These are phyloP conservation scores for Caloboletus firmus DNA, from an alignment of 1,284 basidiomycete species.

Conservation along the genomic window DNA sequence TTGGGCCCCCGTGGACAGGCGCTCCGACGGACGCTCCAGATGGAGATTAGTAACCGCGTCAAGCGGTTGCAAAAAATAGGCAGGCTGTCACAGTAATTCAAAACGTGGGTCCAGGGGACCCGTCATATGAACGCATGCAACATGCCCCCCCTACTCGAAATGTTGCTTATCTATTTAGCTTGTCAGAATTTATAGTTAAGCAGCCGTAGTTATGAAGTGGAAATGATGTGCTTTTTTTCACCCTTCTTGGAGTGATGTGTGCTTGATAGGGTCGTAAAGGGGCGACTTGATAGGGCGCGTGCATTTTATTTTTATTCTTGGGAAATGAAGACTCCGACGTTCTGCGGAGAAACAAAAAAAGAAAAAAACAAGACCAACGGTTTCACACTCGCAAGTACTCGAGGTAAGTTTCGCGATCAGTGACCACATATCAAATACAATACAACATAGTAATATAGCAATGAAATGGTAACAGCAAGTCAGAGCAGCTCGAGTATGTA, in stretches of 20 bases:
- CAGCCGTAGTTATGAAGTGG: slow-evolving; percentile 4
- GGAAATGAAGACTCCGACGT: slow-evolving; percentile 17
- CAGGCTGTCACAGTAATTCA: slow-evolving; percentile 7
- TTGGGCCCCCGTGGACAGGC: slow-evolving; percentile 43
- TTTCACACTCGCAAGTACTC: not conserved
- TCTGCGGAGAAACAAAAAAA: slow-evolving; percentile 3
- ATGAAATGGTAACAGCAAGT: slow-evolving; percentile 6
- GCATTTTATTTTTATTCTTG: not conserved
- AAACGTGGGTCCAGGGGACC: not conserved
- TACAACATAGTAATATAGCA: slow-evolving; percentile 29
- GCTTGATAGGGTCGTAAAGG: slow-evolving; percentile 18
- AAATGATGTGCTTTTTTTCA: slow-evolving; percentile 3
- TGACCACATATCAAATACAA: slow-evolving; percentile 10
- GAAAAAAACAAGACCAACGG: not conserved
- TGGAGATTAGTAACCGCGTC: slow-evolving; percentile 58
- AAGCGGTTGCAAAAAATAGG: slow-evolving; percentile 64
- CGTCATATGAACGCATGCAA: not conserved
- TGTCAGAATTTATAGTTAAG: not conserved
- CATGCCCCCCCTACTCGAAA: too few relatives aligned
- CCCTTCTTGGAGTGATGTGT: slow-evolving; percentile 9
- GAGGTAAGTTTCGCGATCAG: not conserved
- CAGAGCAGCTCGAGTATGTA: slow-evolving; percentile 17
- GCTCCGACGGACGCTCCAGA: slow-evolving; percentile 51
- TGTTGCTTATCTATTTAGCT: slow-evolving; percentile 11
- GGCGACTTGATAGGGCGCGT: not conserved